A percentile compares a stretch with the other conserved stretches of the same genome.
Conservation (phyloP, 495 filamentous ascomycete genomes). For the Podospora pseudoanserina region DNA sequence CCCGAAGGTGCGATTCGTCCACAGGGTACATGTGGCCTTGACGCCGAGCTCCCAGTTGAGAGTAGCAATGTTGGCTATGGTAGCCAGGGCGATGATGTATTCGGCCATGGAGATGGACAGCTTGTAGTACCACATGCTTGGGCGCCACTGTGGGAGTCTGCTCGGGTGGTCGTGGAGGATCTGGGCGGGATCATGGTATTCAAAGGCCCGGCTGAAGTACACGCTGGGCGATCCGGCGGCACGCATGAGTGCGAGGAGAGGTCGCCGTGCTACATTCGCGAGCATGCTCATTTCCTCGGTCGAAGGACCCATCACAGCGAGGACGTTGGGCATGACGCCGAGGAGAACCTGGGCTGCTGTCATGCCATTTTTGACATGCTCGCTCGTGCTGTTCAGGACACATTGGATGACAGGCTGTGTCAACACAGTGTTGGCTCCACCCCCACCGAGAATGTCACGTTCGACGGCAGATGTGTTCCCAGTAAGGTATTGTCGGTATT, state of each 20-base stretch:
- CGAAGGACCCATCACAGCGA: conserved; percentile 22
- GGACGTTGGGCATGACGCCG: conserved; percentile 23
- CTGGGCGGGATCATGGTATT: conserved; percentile 20
- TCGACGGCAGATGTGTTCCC: background rate
- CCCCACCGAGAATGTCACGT: background rate
- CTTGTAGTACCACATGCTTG: background rate
- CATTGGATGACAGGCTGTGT: conserved; percentile 22
- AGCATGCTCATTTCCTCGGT: conserved; percentile 19
- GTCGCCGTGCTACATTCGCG: conserved; percentile 18
- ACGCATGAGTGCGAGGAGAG: conserved; percentile 19
- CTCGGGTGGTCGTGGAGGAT: conserved; percentile 5
- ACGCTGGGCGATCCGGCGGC: conserved; percentile 22
- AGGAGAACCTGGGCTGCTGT: conserved; percentile 25
- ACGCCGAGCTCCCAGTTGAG: conserved; percentile 19
- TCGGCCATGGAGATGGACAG: conserved; percentile 8
- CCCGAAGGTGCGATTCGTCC: conserved; percentile 10
- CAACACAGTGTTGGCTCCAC: background rate
- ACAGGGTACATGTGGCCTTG: conserved; percentile 14
- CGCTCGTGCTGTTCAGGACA: conserved; percentile 19
- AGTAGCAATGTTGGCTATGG: conserved; percentile 15
- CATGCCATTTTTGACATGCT: conserved; percentile 22
- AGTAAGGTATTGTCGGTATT: background rate
- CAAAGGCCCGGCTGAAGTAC: conserved; percentile 23
- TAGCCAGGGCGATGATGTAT: conserved; percentile 14
- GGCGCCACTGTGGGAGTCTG: conserved; percentile 1